Base-by-base conservation (phyloP, 2,329 filamentous ascomycete genomes). In the Paecilomyces sp. region DNA sequence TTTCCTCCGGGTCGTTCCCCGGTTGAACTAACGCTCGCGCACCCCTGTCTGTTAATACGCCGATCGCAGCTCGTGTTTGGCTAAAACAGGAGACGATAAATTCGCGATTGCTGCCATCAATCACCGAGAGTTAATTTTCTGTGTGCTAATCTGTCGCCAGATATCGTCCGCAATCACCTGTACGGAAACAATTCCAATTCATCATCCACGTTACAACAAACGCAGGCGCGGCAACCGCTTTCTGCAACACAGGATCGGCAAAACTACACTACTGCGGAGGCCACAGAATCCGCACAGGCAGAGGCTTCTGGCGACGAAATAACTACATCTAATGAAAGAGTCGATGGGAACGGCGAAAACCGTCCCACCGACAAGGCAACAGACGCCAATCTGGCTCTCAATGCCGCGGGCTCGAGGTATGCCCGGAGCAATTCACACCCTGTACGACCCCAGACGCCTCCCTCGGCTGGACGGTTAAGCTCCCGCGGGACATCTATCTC, bases 191-290 rank as follows among this genome's bases (percentile, higher is more conserved):
- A 54, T 28, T 57, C 51, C 25, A 25, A 56, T 18, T 15, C 53
- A 24, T 53, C 57, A 24, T 31, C 54, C 18, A 47, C 41, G 3
- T 47, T 47, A 9, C n/a, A 18, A 47, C 54, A 52, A 25, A 56
- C 58, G 25, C 47, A 58, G 47, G 22, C 36, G 81, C 78, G 59
- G 70, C 79, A 53, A 83, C 85, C 64, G 69, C 75, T 33, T 33
- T 33, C 59, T 71, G 75, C 58, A 78, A 76, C 58, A 74, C 79
- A 58, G 79, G 84, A 65, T 83, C 85, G 55, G 85, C 68, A 87
- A 81, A 76, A 89, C 86, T 85, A 88, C 65, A 85, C 88, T 58
- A 90, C 86, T 74, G 90, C 88, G 58, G 88, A 91, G 71, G 56
- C 73, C 84, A 54, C 75, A 85, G 60, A 83, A 81, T 62, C 83